Evolutionary conservation across 441 rosid species (phyloP), one percentile per base, ranked within the genome.

Genomic region (Populus hybrid): DNA sequence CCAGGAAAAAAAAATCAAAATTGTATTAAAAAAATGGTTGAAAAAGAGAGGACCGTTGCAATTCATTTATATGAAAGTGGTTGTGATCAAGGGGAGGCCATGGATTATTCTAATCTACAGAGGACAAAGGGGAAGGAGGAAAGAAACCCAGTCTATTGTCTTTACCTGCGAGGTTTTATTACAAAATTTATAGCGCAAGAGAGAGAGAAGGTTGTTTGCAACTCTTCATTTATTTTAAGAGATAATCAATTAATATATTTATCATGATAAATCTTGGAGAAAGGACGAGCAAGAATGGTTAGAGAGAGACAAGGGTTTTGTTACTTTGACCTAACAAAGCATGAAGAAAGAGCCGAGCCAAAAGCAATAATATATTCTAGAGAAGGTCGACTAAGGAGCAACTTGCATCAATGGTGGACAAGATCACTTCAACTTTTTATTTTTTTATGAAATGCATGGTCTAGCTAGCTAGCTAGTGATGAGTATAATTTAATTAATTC

Each of bases 201-300:
- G 26, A 40, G 76, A 46, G 71, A 65, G 42, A 23, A 6, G 81
- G 38, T 77, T 77, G 81, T 50, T 21, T 42, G 71, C 28, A 12
- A 64, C 69, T 54, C 24, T 73, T 34, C 76, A 38, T 68, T 80
- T 36, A 73, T 63, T 67, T 67, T 72, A 78, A 85, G 87, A 82
- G 76, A 20, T 30, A 68, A 67, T 35, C n/a, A 67, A 61, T 35
- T 5, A 35, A 35, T 28, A 28, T 28, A 3, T 28, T 28, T 35
- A 35, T 32, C 46, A 23, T 46, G 11, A 70, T 36, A 63, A 34
- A 28, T 28, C 30, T 28, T 54, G 57, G 35, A 63, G 77, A 80
- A 72, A 66, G 61, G 85, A 80, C 78, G 71, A 79, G 67, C 23
- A 21, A 69, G 32, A 73, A 57, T 67, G 76, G 11, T 21, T 3